Base-by-base conservation (phyloP, 2,329 filamentous ascomycete species). In the Clonostachys sp. region DNA sequence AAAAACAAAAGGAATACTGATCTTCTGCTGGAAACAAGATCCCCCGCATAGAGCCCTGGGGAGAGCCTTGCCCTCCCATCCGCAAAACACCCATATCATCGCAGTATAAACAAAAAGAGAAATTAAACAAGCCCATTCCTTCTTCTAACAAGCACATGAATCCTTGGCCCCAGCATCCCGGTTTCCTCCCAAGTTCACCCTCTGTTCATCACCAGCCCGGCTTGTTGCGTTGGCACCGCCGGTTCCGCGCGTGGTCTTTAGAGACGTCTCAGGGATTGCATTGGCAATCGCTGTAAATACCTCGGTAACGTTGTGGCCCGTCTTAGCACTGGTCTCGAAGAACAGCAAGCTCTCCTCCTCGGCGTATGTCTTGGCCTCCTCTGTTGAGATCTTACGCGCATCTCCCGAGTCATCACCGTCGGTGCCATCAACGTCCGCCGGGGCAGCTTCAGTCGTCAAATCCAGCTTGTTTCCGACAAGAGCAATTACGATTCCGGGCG, bases 281-380 rank as follows among this genome's bases (percentile, higher is more conserved):
- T 97, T 97, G 50, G 94, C 94, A 64, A 99, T 99, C 34, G 94
- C 94, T 42, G 91, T 96, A 64, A 99, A 99, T 34, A 99, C 94
- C 59, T 96, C 92, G 46, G 87, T 84, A 38, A 99, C 94, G 66
- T 96, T 96, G 63, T 87, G 81, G 24, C 94, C 94, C 5, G 90
- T 94, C 83, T 99, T 99, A 43, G 94, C 94, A 65, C 89, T 95
- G 14, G 94, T 99, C 77, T 99, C 94, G 66, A 96, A 97, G 74
- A 99, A 99, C 54, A 99, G 69, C 55, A 99, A 73, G 47, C 86
- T 83, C 70, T 99, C 94, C 68, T 97, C 92, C 57, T 97, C 91
- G 8, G 94, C 94, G 68, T 97, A 99, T 47, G 83, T 75, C 72
- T 91, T 90, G 40, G 91, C 94, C 72, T 96, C 91, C 54, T 89